Evolutionary conservation across 2,329 filamentous ascomycete genomes (phyloP).

Genomic region (Diaporthe capsici): DNA sequence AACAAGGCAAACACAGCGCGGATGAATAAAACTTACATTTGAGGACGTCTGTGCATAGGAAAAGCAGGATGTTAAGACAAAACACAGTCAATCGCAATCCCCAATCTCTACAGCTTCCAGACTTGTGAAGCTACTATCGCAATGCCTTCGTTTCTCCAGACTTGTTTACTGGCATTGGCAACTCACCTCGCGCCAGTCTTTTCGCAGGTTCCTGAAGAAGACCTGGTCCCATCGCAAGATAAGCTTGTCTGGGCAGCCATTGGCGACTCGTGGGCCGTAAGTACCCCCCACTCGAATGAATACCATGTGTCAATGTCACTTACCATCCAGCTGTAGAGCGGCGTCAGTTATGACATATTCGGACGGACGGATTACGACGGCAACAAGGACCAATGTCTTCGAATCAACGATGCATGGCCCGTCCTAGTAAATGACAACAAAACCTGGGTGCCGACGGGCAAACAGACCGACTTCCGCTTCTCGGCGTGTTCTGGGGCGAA

Average conservation of each 20-base stretch:
- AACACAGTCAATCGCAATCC: slow-evolving; percentile 3
- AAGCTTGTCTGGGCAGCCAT: slow-evolving; percentile 23
- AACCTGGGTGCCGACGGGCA: slow-evolving; percentile 22
- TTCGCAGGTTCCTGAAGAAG: slow-evolving; percentile 18
- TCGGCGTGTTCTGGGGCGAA: slow-evolving; percentile 10
- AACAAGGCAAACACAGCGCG: slow-evolving; percentile 11
- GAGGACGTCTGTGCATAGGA: slow-evolving; percentile 14
- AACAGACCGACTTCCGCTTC: slow-evolving; percentile 17
- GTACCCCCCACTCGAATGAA: slow-evolving; percentile 4
- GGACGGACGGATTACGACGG: neutral
- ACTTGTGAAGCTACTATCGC: neutral
- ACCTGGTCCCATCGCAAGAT: slow-evolving; percentile 17
- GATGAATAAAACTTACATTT: slow-evolving; percentile 21
- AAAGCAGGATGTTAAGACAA: neutral
- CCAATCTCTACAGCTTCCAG: slow-evolving; percentile 7
- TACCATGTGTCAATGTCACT: slow-evolving; percentile 8
- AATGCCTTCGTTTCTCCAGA: slow-evolving; percentile 12
- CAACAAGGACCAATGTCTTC: slow-evolving; percentile 13
- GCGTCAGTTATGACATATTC: slow-evolving; percentile 11
- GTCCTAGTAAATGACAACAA: slow-evolving; percentile 10
- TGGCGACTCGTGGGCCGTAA: slow-evolving; percentile 19
- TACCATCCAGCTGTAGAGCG: slow-evolving; percentile 9
- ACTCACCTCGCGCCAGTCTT: slow-evolving; percentile 15
- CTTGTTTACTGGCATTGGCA: slow-evolving; percentile 15
- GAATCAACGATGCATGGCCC: slow-evolving; percentile 11